Conservation (phyloP, 768 basidiomycete genomes). For the Chalciporus piperatus region DNA sequence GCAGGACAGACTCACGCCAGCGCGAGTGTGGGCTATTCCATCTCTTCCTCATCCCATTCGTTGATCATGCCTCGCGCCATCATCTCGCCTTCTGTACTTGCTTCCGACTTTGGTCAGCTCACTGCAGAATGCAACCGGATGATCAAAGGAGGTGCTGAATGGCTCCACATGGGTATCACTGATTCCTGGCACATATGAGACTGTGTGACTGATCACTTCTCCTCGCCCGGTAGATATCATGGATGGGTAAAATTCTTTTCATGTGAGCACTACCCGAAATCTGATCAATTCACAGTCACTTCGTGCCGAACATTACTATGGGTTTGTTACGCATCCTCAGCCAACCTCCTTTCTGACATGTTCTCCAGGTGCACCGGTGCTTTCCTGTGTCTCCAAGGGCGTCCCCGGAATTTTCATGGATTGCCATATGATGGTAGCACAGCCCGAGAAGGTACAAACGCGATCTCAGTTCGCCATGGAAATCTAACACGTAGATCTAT, state of each 20-base stretch:
- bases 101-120: constrained; percentile 95
- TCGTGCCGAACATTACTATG: constrained; percentile 99
- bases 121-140: constrained; percentile 95
- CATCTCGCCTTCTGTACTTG: constrained; percentile 95
- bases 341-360: constrained; percentile 11
- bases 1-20: constrained; percentile 1
- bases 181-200: constrained; percentile 3
- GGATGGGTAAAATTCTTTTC: constrained; percentile 70
- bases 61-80: constrained; percentile 78
- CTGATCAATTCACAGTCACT: constrained; percentile 60
- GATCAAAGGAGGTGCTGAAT: constrained; percentile 93
- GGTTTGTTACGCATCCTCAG: constrained; percentile 44
- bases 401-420: constrained; percentile 99
- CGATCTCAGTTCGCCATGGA: not conserved
- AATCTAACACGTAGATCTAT: not conserved
- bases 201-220: constrained; percentile 10
- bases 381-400: constrained; percentile 79
- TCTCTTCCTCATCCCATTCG: constrained; percentile 7
- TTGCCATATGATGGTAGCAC: constrained; percentile 99
- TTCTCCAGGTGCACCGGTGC: constrained; percentile 74
- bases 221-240: constrained; percentile 74
- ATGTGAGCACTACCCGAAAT: not conserved
- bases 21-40: constrained; percentile 3
- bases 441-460: constrained; percentile 75
- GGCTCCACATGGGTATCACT: constrained; percentile 91